Base-by-base conservation (phyloP, 2,329 filamentous ascomycete genomes). In the Bipolaris gigantea region DNA sequence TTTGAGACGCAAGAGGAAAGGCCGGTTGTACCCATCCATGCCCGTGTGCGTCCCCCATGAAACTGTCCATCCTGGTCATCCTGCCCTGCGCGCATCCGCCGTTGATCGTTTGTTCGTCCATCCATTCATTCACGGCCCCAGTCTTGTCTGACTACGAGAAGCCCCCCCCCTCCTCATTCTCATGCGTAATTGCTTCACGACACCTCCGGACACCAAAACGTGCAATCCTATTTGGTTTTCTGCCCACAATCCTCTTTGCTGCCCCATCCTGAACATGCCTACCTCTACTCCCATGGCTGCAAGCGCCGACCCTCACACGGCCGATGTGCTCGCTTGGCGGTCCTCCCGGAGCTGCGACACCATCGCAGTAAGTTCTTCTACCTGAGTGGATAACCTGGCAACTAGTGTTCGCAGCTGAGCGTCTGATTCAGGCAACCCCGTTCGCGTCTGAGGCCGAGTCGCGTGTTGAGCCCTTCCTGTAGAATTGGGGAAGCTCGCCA, bases 331-430 rank as follows among this genome's bases (percentile, higher is more conserved):
- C 60, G 64, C 59, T 62, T 68, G 67, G 52, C 66, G 64, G 50
- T 70, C 64, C 54, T 70, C 63, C 60, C 72, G 72, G 48, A 75
- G 73, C 61, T 72, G 65, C 50, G 71, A 71, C 40, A 77, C 68
- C 59, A 75, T 66, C 33, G 63, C 65, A 50, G 69, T 75, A 55
- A 77, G 74, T 57, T 75, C 65, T 51, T 76, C 72, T 36, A 76
- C 70, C 55, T 75, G 74, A 36, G 64, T 53, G 34, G 67, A 71
- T 50, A 77, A 72, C 62, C 71, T 73, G 36, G 74, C 56, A 52
- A 76, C 71, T 63, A 75, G 65, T 57, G 69, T 60, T 61, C 60
- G 69, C 40, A 76, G 56, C 57, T 75, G 66, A 52, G 64, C 56
- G 55, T 74, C 71, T 30, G 61, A 44, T 32, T 72, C 71, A 32